Percentiles rank a stretch among this genome's conserved stretches.
These are phyloP conservation scores for Telfairia occidentalis DNA, from an alignment of 331 rosid species.

Conservation along the genomic window DNA sequence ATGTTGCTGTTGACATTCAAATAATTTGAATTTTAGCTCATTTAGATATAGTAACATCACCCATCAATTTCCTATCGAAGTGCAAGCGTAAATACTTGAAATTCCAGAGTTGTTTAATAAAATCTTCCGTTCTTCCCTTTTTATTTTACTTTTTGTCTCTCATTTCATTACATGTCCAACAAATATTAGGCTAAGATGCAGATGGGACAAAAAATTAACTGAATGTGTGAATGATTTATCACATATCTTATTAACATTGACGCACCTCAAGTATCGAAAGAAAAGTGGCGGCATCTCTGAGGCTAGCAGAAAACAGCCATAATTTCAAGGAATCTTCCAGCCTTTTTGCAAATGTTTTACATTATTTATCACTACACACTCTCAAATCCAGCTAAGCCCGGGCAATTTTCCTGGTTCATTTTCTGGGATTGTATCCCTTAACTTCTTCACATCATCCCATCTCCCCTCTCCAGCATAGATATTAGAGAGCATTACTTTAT, in stretches of 20 bases:
- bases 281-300: background rate
- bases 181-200: background rate
- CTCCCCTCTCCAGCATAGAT: slow-evolving; percentile 62
- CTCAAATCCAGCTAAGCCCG: slow-evolving; percentile 62
- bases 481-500: slow-evolving; percentile 68
- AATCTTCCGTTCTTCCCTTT: background rate
- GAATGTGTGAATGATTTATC: background rate
- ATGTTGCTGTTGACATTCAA: background rate
- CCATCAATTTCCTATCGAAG: background rate
- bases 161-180: background rate
- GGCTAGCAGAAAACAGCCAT: background rate
- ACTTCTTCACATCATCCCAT: slow-evolving; percentile 56
- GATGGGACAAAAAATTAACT: background rate
- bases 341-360: background rate
- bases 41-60: background rate
- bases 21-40: background rate
- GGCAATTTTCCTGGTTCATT: slow-evolving; percentile 40
- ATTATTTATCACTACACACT: background rate
- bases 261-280: background rate
- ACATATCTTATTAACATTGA: background rate
- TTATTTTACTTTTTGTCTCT: background rate
- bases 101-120: background rate
- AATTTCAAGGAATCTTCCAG: background rate
- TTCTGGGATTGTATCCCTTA: slow-evolving; percentile 44
- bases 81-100: background rate